Percentiles rank a stretch among this genome's conserved stretches.
These are phyloP conservation scores for Arxiozyma slooffiae DNA, from an alignment of 1,139 yeast genomes.

Conservation along the genomic window DNA sequence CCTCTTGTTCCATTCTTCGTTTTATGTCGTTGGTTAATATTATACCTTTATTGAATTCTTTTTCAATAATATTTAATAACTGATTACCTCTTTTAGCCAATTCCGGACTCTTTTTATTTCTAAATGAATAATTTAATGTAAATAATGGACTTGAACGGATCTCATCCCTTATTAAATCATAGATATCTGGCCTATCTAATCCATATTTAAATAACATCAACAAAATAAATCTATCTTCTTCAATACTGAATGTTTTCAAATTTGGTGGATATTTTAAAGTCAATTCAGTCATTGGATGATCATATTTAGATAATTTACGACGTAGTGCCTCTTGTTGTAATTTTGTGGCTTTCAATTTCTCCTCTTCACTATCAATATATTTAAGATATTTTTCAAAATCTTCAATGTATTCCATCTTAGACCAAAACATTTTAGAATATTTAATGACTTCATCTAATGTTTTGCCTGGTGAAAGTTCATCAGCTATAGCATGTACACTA, in stretches of 20 bases:
- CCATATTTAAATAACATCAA: slow-evolving; percentile 60
- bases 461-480: slow-evolving; percentile 53
- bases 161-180: slow-evolving; percentile 51
- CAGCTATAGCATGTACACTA: slow-evolving; percentile 46
- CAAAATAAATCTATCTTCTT: slow-evolving; percentile 61
- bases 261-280: slow-evolving; percentile 52
- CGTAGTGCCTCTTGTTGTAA: slow-evolving; percentile 60
- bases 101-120: slow-evolving; percentile 53
- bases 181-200: slow-evolving; percentile 51
- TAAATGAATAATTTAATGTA: slow-evolving; percentile 61
- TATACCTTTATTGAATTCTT: slow-evolving; percentile 38
- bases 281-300: slow-evolving; percentile 58
- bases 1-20: slow-evolving; percentile 25
- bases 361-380: slow-evolving; percentile 67
- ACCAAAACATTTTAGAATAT: slow-evolving; percentile 61
- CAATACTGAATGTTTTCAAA: slow-evolving; percentile 53
- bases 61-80: slow-evolving; percentile 50
- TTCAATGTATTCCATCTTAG: slow-evolving; percentile 51
- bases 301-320: slow-evolving; percentile 50
- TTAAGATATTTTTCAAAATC: slow-evolving; percentile 59
- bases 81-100: slow-evolving; percentile 59
- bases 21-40: slow-evolving; percentile 20
- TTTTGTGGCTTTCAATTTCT: slow-evolving; percentile 45
- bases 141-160: slow-evolving; percentile 51
- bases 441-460: slow-evolving; percentile 56